Percentiles rank a stretch among this genome's conserved stretches.
Conservation (phyloP, 805 yeast species). For the Lachancea cidri region DNA sequence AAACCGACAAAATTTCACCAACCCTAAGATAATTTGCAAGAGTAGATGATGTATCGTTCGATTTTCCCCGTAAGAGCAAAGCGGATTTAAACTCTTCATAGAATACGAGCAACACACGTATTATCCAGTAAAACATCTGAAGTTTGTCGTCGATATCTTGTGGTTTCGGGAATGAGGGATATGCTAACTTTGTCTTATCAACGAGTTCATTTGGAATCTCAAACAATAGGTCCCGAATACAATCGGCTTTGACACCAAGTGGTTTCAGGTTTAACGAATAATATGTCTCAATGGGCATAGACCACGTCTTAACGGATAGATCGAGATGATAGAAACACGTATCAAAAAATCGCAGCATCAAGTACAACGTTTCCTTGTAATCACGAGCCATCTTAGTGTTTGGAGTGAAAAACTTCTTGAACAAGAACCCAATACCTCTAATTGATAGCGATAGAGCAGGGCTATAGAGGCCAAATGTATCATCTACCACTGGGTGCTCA, state of each 20-base stretch:
- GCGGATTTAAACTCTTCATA: not conserved
- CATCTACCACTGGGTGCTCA: constrained; percentile 26
- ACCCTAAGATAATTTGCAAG: not conserved
- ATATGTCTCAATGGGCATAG: constrained; percentile 7
- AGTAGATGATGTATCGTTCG: not conserved
- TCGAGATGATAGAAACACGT: constrained; percentile 21
- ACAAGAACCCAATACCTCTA: constrained; percentile 27
- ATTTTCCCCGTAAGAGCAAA: not conserved
- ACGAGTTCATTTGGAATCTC: constrained; percentile 1
- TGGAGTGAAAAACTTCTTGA: constrained; percentile 13
- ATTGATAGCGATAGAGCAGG: constrained; percentile 26
- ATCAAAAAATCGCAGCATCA: constrained; percentile 29
- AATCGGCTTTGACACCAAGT: not conserved
- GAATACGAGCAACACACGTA: constrained; percentile 1
- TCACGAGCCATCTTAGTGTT: constrained; percentile 13
- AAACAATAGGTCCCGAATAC: constrained; percentile 1
- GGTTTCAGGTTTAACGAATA: not conserved
- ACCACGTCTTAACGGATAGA: constrained; percentile 11
- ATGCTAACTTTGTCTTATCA: not conserved
- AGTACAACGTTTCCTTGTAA: constrained; percentile 24
- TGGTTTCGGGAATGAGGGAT: constrained; percentile 1
- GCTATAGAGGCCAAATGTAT: constrained; percentile 28
- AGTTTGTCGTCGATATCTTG: not conserved
- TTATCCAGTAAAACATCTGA: constrained; percentile 8
- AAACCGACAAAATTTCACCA: constrained; percentile 7